A percentile compares a stretch with the other conserved stretches of the same genome.
Evolutionary conservation across 768 basidiomycete genomes (phyloP).

Genomic region (Podaxis sp.): DNA sequence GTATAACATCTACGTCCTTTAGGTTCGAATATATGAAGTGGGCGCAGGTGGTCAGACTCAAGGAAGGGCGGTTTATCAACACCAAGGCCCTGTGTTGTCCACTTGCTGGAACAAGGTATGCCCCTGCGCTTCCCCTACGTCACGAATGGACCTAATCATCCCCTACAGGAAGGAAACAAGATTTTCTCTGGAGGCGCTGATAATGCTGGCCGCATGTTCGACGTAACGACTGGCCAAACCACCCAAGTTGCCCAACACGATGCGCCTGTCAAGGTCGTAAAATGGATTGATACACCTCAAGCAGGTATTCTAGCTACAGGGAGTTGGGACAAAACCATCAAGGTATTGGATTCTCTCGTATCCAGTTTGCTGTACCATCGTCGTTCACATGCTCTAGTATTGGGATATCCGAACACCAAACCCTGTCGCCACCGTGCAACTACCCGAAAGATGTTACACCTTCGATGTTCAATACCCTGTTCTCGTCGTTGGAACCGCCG

Average conservation of each 20-base stretch:
- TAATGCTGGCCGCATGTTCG: slow-evolving; percentile 93
- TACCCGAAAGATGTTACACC: slow-evolving; percentile 91
- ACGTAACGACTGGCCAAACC: slow-evolving; percentile 78
- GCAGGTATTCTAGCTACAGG: slow-evolving; percentile 85
- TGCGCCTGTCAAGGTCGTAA: slow-evolving; percentile 79
- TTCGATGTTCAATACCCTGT: slow-evolving; percentile 80
- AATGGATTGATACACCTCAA: slow-evolving; percentile 76
- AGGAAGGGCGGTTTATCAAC: slow-evolving; percentile 87
- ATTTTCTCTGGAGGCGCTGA: slow-evolving; percentile 92
- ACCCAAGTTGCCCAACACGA: slow-evolving; percentile 90
- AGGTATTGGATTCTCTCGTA: slow-evolving; percentile 46
- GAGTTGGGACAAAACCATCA: slow-evolving; percentile 97
- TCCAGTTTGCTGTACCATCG: not conserved
- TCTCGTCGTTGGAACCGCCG: slow-evolving; percentile 91
- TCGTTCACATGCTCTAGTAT: slow-evolving; percentile 53
- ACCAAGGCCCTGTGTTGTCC: slow-evolving; percentile 86
- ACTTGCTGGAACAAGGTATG: slow-evolving; percentile 90
- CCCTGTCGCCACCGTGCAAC: slow-evolving; percentile 73
- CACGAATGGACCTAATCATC: slow-evolving; percentile 12
- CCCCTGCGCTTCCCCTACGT: slow-evolving; percentile 7
- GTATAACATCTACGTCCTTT: slow-evolving; percentile 15
- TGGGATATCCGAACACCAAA: slow-evolving; percentile 85
- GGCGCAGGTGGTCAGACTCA: slow-evolving; percentile 75
- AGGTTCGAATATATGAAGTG: slow-evolving; percentile 95
- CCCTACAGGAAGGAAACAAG: slow-evolving; percentile 78